Conservation (phyloP, 2,329 filamentous ascomycete genomes). For the Nigrospora oryzae region DNA sequence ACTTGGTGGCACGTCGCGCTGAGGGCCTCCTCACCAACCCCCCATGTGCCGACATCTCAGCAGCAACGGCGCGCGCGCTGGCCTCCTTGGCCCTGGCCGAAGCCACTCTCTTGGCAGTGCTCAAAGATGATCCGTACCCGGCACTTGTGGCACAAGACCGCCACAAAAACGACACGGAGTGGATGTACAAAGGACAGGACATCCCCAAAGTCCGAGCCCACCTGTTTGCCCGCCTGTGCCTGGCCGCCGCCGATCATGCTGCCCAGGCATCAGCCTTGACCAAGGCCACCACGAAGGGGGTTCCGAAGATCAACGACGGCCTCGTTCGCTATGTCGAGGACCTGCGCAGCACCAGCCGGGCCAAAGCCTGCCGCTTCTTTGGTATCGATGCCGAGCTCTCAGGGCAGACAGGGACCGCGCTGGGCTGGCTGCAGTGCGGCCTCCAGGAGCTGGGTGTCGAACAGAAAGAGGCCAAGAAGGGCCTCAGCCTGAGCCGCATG, state of each 20-base stretch:
- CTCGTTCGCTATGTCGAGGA: conserved; percentile 70
- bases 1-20: conserved; percentile 55
- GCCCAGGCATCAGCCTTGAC: conserved; percentile 55
- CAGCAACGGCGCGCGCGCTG: conserved; percentile 45
- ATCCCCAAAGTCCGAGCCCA: conserved; percentile 85
- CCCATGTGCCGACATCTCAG: conserved; percentile 45
- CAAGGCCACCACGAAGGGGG: conserved; percentile 25
- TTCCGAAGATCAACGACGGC: conserved; percentile 51
- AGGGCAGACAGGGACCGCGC: conserved; percentile 72
- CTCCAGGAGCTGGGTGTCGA: conserved; percentile 66
- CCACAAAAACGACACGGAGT: conserved; percentile 79
- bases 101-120: conserved; percentile 78
- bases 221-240: conserved; percentile 77
- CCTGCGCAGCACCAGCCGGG: conserved; percentile 64
- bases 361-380: conserved; percentile 83
- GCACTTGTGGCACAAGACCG: conserved; percentile 71
- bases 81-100: conserved; percentile 70
- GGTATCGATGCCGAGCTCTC: conserved; percentile 81
- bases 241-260: conserved; percentile 83
- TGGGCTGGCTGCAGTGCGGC: conserved; percentile 79
- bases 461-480: conserved; percentile 39
- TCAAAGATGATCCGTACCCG: conserved; percentile 93
- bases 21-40: conserved; percentile 29
- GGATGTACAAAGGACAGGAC: conserved; percentile 90
- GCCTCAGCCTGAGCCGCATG: conserved; percentile 40